Percentiles rank a stretch among this genome's conserved stretches.
Conservation (phyloP, 495 filamentous ascomycete species). For the Penicillium dipodomyicola region DNA sequence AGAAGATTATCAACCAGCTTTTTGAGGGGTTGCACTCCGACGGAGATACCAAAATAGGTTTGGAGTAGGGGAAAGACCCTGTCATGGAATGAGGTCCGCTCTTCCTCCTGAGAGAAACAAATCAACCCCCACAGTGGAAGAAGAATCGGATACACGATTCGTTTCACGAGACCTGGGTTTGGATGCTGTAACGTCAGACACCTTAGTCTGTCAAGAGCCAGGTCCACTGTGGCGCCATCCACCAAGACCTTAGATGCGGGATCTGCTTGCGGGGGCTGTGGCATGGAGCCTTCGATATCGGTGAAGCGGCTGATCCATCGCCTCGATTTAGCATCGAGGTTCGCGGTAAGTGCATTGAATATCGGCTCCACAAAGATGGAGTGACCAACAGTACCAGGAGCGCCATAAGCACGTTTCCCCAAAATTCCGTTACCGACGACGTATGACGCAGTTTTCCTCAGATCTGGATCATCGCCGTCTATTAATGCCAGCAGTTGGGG, state of each 20-base stretch:
- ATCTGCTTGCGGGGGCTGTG: not conserved
- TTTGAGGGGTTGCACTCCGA: conserved; percentile 41
- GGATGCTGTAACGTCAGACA: conserved; percentile 63
- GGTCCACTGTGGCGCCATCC: conserved; percentile 21
- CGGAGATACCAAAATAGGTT: conserved; percentile 50
- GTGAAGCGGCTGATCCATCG: conserved; percentile 25
- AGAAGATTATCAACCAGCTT: conserved; percentile 49
- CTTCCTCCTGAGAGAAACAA: conserved; percentile 48
- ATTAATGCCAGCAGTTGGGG: conserved; percentile 67
- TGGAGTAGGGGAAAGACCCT: conserved; percentile 37
- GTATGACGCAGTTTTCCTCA: conserved; percentile 65
- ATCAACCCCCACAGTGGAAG: conserved; percentile 69
- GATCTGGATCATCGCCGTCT: conserved; percentile 61
- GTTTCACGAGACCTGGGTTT: conserved; percentile 69
- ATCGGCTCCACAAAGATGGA: conserved; percentile 65
- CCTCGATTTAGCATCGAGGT: conserved; percentile 29
- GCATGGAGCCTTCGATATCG: conserved; percentile 8
- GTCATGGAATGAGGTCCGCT: conserved; percentile 30
- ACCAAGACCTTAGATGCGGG: conserved; percentile 20
- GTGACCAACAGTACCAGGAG: conserved; percentile 68
- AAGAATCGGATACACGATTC: conserved; percentile 61
- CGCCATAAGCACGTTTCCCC: conserved; percentile 62
- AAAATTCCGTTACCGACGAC: conserved; percentile 73
- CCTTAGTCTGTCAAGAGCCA: conserved; percentile 56
- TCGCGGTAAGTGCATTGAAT: conserved; percentile 59